Evolutionary conservation across 305 asterid genomes (phyloP).

Genomic region (Solanum hybrid): DNA sequence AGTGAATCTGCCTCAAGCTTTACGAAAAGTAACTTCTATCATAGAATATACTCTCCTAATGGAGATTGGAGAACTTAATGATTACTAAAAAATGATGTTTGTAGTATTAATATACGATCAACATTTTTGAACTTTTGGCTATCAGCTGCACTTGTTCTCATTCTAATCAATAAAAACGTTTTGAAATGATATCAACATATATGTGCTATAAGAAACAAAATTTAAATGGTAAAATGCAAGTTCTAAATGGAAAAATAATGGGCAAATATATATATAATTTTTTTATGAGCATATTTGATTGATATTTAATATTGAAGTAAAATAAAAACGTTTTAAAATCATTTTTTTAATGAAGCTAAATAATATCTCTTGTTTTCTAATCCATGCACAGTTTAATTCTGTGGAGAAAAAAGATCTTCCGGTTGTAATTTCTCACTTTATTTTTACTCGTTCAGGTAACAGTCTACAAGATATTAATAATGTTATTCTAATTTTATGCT

Average conservation of each 20-base stretch:
- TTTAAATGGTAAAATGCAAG: neutral
- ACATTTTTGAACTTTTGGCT: neutral
- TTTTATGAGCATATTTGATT: neutral
- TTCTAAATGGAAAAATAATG: neutral
- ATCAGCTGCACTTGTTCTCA: neutral
- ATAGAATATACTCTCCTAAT: neutral
- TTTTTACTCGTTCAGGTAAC: too few species aligned
- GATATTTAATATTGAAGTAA: too few species aligned
- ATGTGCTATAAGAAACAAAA: neutral
- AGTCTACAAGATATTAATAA: too few species aligned
- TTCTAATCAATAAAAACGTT: neutral
- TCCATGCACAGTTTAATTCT: neutral
- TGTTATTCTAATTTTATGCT: too few species aligned
- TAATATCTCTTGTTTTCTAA: too few species aligned
- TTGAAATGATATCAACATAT: neutral
- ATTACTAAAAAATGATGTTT: neutral
- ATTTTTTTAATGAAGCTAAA: neutral
- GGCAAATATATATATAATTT: neutral
- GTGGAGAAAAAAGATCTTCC: neutral
- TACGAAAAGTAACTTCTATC: neutral
- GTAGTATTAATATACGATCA: neutral
- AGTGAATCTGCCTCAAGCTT: neutral
- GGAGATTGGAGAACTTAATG: neutral
- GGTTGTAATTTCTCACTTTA: neutral
- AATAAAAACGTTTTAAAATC: neutral